These are phyloP conservation scores for Litchi chinensis DNA, from an alignment of 345 rosid species.

Conservation along the genomic window DNA sequence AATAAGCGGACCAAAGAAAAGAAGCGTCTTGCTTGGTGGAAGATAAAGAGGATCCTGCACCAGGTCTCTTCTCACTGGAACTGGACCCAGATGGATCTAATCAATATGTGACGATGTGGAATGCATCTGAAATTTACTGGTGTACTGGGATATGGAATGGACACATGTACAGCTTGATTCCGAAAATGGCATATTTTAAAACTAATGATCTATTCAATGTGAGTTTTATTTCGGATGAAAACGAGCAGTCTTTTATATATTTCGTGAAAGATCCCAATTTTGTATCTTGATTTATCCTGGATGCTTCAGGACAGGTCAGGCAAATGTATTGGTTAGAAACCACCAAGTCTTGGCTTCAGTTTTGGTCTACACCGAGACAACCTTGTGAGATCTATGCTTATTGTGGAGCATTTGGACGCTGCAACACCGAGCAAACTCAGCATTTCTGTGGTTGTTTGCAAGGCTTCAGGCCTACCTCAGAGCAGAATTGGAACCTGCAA, in stretches of 20 bases:
- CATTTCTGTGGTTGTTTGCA: conserved; percentile 24
- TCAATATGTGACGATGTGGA: conserved; percentile 54
- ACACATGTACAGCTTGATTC: conserved; percentile 11
- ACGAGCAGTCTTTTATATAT: conserved; percentile 23
- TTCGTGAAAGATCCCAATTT: neutral
- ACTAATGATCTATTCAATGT: conserved; percentile 39
- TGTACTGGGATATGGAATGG: conserved; percentile 58
- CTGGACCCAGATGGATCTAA: conserved; percentile 43
- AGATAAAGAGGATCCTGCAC: conserved; percentile 53
- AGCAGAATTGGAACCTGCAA: conserved; percentile 15
- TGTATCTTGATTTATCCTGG: neutral
- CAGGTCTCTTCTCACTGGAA: conserved; percentile 67
- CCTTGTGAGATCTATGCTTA: conserved; percentile 19
- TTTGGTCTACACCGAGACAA: conserved; percentile 25
- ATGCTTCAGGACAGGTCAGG: neutral
- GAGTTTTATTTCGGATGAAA: conserved; percentile 19
- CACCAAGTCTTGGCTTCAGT: conserved; percentile 11
- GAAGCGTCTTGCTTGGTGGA: conserved; percentile 61
- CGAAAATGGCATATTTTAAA: conserved; percentile 27
- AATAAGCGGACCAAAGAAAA: conserved; percentile 34
- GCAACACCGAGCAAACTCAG: neutral
- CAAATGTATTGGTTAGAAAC: conserved; percentile 6
- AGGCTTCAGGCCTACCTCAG: conserved; percentile 27
- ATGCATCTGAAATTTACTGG: conserved; percentile 49
- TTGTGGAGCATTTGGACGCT: conserved; percentile 33